These are phyloP conservation scores for Mycosphaerelloides madeirae DNA, from an alignment of 2,329 filamentous ascomycete genomes.

Conservation along the genomic window DNA sequence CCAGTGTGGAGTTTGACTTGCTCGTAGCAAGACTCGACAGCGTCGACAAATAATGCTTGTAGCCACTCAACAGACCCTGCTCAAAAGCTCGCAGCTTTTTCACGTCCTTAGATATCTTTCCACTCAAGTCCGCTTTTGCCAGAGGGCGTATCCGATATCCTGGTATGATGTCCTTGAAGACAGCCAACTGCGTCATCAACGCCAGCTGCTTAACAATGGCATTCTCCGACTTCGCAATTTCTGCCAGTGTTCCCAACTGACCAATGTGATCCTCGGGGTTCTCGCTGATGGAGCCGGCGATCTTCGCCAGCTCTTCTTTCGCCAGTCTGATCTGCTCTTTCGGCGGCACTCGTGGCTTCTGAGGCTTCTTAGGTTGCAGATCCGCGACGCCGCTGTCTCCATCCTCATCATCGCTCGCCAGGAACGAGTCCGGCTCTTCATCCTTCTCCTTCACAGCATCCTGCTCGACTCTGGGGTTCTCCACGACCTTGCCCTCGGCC, in stretches of 20 bases:
- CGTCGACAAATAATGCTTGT: slow-evolving; percentile 77
- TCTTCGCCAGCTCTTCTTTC: slow-evolving; percentile 85
- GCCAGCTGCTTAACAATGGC: slow-evolving; percentile 77
- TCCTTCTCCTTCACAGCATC: slow-evolving; percentile 34
- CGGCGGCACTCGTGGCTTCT: slow-evolving; percentile 63
- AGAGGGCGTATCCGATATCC: slow-evolving; percentile 89
- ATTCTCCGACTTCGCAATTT: slow-evolving; percentile 66
- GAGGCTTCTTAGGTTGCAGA: slow-evolving; percentile 43
- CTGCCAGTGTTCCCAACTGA: slow-evolving; percentile 70
- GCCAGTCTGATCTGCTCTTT: slow-evolving; percentile 77
- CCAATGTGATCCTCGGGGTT: slow-evolving; percentile 85
- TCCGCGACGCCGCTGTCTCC: slow-evolving; percentile 46
- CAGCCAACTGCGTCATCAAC: slow-evolving; percentile 76
- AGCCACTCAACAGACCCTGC: slow-evolving; percentile 77
- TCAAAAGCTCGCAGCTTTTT: slow-evolving; percentile 77
- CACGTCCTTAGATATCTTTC: slow-evolving; percentile 89
- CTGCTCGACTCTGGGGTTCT: slow-evolving; percentile 42
- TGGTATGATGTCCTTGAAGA: slow-evolving; percentile 95
- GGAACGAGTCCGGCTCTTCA: slow-evolving; percentile 58
- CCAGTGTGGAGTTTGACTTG: slow-evolving; percentile 49
- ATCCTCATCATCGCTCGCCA: slow-evolving; percentile 51
- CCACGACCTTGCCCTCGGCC: slow-evolving; percentile 65
- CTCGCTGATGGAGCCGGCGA: slow-evolving; percentile 78
- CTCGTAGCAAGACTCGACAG: slow-evolving; percentile 58
- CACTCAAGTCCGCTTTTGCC: slow-evolving; percentile 66